Evolutionary conservation across 2,329 filamentous ascomycete genomes (phyloP).

Genomic region (Apiospora saccharicola): DNA sequence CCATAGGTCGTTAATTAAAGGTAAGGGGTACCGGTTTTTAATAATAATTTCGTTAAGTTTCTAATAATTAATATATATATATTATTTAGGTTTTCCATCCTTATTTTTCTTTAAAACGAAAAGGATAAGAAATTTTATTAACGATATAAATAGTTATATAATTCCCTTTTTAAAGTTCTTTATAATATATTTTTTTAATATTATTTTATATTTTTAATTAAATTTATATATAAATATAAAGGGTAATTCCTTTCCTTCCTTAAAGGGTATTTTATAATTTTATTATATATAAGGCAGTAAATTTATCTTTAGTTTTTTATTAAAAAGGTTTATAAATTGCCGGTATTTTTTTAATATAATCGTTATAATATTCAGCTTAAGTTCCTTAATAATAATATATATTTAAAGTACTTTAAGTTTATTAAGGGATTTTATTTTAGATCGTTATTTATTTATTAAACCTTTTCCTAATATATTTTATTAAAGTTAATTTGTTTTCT

Average conservation of each 20-base stretch:
- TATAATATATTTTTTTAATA: not conserved
- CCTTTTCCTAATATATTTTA: not conserved
- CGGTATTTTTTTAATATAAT: not conserved
- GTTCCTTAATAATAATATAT: not conserved
- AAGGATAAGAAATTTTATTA: not conserved
- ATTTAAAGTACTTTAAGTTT: not conserved
- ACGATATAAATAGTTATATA: not conserved
- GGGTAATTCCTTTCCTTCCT: not conserved
- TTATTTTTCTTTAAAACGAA: not conserved
- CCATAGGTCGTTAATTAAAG: not conserved
- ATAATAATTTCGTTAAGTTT: conserved; percentile 2
- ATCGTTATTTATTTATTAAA: not conserved
- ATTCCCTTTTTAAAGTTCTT: not conserved
- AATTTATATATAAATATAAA: conserved; percentile 3
- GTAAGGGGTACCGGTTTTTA: not conserved
- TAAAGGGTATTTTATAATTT: not conserved
- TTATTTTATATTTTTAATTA: not conserved
- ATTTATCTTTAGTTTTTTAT: not conserved
- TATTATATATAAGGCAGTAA: not conserved
- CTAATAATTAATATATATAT: not conserved
- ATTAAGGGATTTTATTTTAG: too few relatives aligned
- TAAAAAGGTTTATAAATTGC: not conserved
- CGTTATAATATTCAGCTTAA: not conserved
- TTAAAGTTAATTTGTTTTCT: not conserved
- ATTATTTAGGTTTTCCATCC: not conserved